Evolutionary conservation across 2,329 filamentous ascomycete species (phyloP).

Genomic region (Aspergillus quadricinctus): DNA sequence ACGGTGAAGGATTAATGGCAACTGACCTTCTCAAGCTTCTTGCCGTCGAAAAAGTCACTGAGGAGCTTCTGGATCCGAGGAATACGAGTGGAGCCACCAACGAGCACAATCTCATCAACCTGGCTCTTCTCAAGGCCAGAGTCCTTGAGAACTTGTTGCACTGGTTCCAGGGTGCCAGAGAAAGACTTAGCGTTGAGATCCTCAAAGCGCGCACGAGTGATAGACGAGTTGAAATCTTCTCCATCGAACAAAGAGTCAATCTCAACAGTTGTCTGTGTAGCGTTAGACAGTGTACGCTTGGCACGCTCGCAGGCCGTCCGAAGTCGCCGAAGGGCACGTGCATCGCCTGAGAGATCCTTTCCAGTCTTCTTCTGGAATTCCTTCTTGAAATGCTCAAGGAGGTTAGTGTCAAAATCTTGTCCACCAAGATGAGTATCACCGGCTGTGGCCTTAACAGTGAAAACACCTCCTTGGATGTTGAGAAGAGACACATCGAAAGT

Average conservation of each 20-base stretch:
- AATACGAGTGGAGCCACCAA: conserved; percentile 98
- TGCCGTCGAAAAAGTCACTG: conserved; percentile 97
- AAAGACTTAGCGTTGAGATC: conserved; percentile 96
- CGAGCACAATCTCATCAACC: conserved; percentile 97
- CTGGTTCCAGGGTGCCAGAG: conserved; percentile 86
- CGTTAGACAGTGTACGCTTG: conserved; percentile 97
- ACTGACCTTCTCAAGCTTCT: conserved; percentile 91
- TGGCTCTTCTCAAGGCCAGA: conserved; percentile 79
- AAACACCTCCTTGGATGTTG: conserved; percentile 98
- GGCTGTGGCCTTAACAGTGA: conserved; percentile 97
- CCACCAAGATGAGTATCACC: conserved; percentile 97
- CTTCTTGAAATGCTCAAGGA: conserved; percentile 95
- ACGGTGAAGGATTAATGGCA: background rate
- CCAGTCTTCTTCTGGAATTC: conserved; percentile 81
- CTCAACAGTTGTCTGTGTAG: conserved; percentile 95
- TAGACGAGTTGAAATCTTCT: conserved; percentile 94
- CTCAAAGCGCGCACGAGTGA: conserved; percentile 98
- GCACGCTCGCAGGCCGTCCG: conserved; percentile 98
- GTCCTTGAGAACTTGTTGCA: conserved; percentile 95
- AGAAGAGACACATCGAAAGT: conserved; percentile 99
- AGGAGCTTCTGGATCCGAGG: conserved; percentile 98
- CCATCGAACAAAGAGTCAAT: conserved; percentile 98
- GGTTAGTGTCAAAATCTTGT: conserved; percentile 93
- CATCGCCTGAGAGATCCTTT: conserved; percentile 74
- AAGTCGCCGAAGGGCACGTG: conserved; percentile 91